Evolutionary conservation across 2,329 filamentous ascomycete genomes (phyloP).

Genomic region (Didymella segeticola): DNA sequence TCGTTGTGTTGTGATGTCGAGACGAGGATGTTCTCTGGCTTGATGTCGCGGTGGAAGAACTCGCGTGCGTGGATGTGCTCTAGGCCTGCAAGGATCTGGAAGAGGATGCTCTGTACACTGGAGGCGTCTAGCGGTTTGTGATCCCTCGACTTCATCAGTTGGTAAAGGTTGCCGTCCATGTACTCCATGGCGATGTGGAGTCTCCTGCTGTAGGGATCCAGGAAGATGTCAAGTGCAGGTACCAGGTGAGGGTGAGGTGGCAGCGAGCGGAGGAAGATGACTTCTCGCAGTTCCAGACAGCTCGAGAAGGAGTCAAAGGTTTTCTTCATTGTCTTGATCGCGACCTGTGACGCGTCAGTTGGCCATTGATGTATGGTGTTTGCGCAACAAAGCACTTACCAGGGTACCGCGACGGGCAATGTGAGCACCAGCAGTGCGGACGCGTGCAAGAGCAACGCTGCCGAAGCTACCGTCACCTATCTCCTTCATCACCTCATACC

Average conservation of each 20-base stretch:
- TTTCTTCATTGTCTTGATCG: slow-evolving; percentile 99
- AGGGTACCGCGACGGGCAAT: slow-evolving; percentile 89
- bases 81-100: slow-evolving; percentile 93
- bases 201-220: slow-evolving; percentile 94
- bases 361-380: slow-evolving; percentile 8
- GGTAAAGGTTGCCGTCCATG: slow-evolving; percentile 99
- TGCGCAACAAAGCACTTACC: slow-evolving; percentile 64
- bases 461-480: slow-evolving; percentile 99
- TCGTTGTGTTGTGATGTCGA: slow-evolving; percentile 88
- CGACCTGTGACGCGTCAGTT: slow-evolving; percentile 68
- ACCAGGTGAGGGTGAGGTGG: slow-evolving; percentile 90
- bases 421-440: slow-evolving; percentile 86
- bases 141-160: slow-evolving; percentile 97
- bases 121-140: slow-evolving; percentile 90
- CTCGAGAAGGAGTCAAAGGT: slow-evolving; percentile 90
- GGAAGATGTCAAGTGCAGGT: slow-evolving; percentile 96
- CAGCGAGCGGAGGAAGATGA: slow-evolving; percentile 91
- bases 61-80: slow-evolving; percentile 97
- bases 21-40: slow-evolving; percentile 97
- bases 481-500: slow-evolving; percentile 96
- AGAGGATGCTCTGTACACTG: slow-evolving; percentile 97
- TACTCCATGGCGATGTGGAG: slow-evolving; percentile 99
- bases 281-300: slow-evolving; percentile 92
- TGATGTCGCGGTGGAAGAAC: slow-evolving; percentile 99
- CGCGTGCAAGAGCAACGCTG: slow-evolving; percentile 89